These are phyloP conservation scores for Incumbomyces lentus DNA, from an alignment of 2,329 filamentous ascomycete genomes.

Conservation along the genomic window DNA sequence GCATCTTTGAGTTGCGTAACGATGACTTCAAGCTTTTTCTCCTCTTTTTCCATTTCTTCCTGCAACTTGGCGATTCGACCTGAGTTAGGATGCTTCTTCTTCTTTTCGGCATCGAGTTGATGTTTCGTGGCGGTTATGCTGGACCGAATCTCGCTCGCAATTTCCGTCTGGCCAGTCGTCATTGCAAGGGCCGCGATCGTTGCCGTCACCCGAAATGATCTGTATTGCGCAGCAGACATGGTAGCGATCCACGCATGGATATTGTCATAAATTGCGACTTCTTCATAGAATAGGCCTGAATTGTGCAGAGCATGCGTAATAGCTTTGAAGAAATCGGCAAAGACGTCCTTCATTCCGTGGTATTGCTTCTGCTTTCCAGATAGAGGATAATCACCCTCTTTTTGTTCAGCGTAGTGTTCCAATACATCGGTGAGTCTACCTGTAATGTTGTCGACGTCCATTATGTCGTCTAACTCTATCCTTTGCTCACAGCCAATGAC, in stretches of 20 bases:
- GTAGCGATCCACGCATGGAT: conserved; percentile 80
- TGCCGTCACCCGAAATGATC: conserved; percentile 88
- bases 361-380: conserved; percentile 70
- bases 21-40: conserved; percentile 57
- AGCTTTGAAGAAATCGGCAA: conserved; percentile 68
- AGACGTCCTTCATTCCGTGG: conserved; percentile 63
- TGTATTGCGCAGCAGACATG: conserved; percentile 77
- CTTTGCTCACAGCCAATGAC: conserved; percentile 71
- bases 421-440: conserved; percentile 75
- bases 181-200: conserved; percentile 75
- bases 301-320: conserved; percentile 70
- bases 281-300: conserved; percentile 69
- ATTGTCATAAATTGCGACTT: conserved; percentile 71
- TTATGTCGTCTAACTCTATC: conserved; percentile 72
- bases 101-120: conserved; percentile 67
- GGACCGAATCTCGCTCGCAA: conserved; percentile 60
- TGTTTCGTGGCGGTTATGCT: conserved; percentile 66
- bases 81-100: conserved; percentile 66
- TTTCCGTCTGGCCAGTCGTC: conserved; percentile 63
- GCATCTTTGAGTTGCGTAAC: conserved; percentile 69
- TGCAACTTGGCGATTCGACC: conserved; percentile 64
- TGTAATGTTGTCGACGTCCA: conserved; percentile 77
- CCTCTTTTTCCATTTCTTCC: conserved; percentile 58
- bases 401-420: conserved; percentile 70
- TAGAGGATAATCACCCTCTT: conserved; percentile 83